Base-by-base conservation (phyloP, 2,329 filamentous ascomycete species). In the Penicillium sp. region DNA sequence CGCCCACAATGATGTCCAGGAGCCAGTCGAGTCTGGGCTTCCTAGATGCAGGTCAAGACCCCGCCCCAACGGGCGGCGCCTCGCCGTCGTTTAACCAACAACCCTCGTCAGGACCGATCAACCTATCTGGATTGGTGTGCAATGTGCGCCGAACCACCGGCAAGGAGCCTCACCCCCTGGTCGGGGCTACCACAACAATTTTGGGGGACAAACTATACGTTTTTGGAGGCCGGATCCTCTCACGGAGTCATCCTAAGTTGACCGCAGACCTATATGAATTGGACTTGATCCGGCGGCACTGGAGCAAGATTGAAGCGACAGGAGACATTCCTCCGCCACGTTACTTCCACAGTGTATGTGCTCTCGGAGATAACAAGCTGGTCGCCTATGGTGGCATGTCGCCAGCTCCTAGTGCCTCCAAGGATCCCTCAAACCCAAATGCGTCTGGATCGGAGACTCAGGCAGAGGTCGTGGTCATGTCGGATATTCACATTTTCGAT, bases 341-440 rank as follows among this genome's bases (percentile, higher is more conserved):
- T 59, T 99, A 99, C 73, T 99, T 99, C 65, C 95, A 99, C 79
- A 98, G 92, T 62, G 90, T 98, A 74, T 99, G 95, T 73, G 85
- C 91, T 1, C 79, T 99, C 2, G 95, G 95, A 22, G 95, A 98
- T 71, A 93, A 91, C 3, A 99, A 98, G 75, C 82, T 99, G 73
- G 93, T 99, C 3, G 98, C 93, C 76, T 99, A 98, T 74, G 95
- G 95, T 56, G 95, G 95, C 65, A 99, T 99, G 95, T 97, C 93
- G 10, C 93, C 93, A 1, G 85, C 87, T 11, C 79, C 82, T 7
- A 82, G 71, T 42, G 68, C 79, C 14, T 74, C 66, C 43, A 76
- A 78, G 55, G 79, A 82, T 45, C 74, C 82, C 3, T 54, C 62
- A n/a, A 66, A 60, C 35, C 60, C 76, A 22, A 74, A 76, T 16